Evolutionary conservation across 768 basidiomycete genomes (phyloP).

Genomic region (Leucogyrophana mollusca): DNA sequence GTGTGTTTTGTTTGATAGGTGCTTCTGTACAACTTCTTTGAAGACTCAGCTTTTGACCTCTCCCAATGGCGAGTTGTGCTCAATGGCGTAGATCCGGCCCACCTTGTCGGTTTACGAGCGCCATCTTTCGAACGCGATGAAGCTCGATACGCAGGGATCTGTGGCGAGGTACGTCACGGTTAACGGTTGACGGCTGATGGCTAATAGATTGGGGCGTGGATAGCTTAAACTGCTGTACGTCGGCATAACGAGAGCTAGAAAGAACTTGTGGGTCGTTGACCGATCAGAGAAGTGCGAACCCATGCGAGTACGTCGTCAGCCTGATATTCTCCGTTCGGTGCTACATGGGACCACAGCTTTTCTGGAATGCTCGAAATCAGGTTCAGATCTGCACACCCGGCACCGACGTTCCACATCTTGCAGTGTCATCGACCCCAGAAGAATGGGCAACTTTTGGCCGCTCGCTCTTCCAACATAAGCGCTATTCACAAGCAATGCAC

Average conservation of each 20-base stretch:
- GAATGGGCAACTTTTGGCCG: slow-evolving; percentile 46
- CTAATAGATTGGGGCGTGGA: neutral
- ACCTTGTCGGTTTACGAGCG: slow-evolving; percentile 21
- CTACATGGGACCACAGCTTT: slow-evolving; percentile 33
- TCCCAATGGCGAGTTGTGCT: slow-evolving; percentile 63
- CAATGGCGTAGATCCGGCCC: slow-evolving; percentile 27
- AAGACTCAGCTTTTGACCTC: slow-evolving; percentile 50
- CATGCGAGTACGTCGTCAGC: slow-evolving; percentile 50
- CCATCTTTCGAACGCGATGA: slow-evolving; percentile 47
- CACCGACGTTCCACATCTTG: slow-evolving; percentile 51
- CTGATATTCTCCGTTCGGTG: neutral
- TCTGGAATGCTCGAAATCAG: slow-evolving; percentile 48
- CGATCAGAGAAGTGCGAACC: slow-evolving; percentile 53
- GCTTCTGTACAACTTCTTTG: slow-evolving; percentile 73
- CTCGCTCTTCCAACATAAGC: slow-evolving; percentile 36
- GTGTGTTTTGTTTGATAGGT: slow-evolving; percentile 45
- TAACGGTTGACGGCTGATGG: neutral
- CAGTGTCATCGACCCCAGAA: slow-evolving; percentile 46
- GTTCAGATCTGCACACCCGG: slow-evolving; percentile 49
- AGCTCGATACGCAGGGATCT: slow-evolving; percentile 51
- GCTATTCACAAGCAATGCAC: slow-evolving; percentile 52
- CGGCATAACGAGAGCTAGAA: slow-evolving; percentile 66
- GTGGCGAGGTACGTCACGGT: slow-evolving; percentile 47
- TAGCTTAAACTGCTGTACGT: slow-evolving; percentile 72
- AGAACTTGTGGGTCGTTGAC: slow-evolving; percentile 71